Percentiles rank a stretch among this genome's conserved stretches.
These are phyloP conservation scores for Penicillium atrosanguineum DNA, from an alignment of 495 filamentous ascomycete species.

Conservation along the genomic window DNA sequence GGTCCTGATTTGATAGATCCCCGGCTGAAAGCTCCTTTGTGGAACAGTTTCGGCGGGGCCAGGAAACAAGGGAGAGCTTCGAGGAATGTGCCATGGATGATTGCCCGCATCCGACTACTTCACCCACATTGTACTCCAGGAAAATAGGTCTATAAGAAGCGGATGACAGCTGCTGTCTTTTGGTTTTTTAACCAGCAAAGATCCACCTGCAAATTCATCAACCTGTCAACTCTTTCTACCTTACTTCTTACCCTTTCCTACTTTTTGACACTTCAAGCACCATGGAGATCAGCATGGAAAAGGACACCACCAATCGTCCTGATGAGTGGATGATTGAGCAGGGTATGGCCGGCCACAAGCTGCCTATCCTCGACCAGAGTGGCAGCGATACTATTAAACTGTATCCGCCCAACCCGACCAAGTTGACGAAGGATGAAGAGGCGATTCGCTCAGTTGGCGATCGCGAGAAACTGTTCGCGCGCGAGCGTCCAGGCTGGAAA, in stretches of 20 bases:
- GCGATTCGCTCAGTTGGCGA: conserved; percentile 34
- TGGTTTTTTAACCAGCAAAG: not conserved
- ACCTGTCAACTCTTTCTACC: not conserved
- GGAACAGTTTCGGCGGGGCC: not conserved
- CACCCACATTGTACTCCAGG: not conserved
- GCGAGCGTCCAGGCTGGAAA: conserved; percentile 36
- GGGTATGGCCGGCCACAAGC: conserved; percentile 42
- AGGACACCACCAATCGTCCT: conserved; percentile 33
- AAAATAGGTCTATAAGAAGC: not conserved
- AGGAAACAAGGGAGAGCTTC: not conserved
- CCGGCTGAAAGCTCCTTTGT: not conserved
- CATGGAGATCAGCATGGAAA: conserved; percentile 4
- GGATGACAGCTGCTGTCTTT: not conserved
- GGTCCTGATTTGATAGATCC: not conserved
- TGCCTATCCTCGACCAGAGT: conserved; percentile 48
- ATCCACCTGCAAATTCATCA: not conserved
- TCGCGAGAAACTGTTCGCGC: conserved; percentile 30
- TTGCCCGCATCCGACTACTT: not conserved
- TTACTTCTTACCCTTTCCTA: not conserved
- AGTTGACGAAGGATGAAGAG: conserved; percentile 33
- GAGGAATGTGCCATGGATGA: not conserved
- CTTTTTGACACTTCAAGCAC: not conserved
- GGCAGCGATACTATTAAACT: conserved; percentile 24
- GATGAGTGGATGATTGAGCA: conserved; percentile 57
- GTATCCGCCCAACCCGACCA: conserved; percentile 15